Conservation (phyloP, 1,284 basidiomycete species). For the Sporisorium scitamineum region DNA sequence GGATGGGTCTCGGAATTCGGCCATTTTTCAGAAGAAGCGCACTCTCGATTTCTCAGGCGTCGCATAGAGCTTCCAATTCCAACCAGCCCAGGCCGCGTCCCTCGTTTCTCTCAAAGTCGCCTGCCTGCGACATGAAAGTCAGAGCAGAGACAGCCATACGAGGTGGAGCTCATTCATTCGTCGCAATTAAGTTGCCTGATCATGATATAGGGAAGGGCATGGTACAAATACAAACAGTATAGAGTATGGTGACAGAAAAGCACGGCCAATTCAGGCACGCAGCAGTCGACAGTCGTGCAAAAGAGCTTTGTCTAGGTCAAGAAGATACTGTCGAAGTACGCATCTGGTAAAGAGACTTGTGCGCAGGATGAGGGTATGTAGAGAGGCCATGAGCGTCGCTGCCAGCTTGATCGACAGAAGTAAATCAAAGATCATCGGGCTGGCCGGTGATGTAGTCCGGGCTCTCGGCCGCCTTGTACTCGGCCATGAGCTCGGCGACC, state of each 20-base stretch:
- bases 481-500: slow-evolving; percentile 64
- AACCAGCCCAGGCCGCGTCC: background rate
- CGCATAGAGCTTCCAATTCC: background rate
- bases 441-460: slow-evolving; percentile 58
- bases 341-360: background rate
- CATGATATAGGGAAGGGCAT: background rate
- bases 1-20: slow-evolving; percentile 34
- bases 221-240: slow-evolving; percentile 33
- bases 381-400: background rate
- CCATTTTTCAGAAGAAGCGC: slow-evolving; percentile 16
- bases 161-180: background rate
- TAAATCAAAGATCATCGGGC: slow-evolving; percentile 39
- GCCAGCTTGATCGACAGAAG: background rate
- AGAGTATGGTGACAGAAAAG: slow-evolving; percentile 5
- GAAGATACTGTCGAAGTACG: background rate
- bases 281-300: background rate
- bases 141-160: background rate
- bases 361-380: slow-evolving; percentile 15
- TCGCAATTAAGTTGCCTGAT: too few species aligned
- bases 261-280: background rate
- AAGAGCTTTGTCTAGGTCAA: background rate
- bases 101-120: too few species aligned
- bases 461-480: slow-evolving; percentile 66
- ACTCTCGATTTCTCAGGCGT: background rate
- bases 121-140: background rate